Evolutionary conservation across 352 stramenopile species (phyloP).

Genomic region (Thraustochytrium striatum): DNA sequence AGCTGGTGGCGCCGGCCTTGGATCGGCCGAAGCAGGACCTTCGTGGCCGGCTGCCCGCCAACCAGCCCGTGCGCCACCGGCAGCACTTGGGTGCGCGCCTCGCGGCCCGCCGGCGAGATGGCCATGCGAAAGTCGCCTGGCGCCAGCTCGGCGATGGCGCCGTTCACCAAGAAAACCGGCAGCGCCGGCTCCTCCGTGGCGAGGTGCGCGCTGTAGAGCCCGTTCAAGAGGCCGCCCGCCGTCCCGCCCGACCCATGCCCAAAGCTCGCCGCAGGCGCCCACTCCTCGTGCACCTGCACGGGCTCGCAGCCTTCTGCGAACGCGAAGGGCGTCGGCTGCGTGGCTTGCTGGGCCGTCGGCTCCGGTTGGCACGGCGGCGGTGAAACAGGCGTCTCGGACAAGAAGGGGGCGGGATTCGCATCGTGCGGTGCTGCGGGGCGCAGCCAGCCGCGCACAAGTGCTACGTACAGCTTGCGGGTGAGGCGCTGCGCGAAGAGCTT

Average conservation of each 20-base stretch:
- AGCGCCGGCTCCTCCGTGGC: background rate
- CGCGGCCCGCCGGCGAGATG: constrained; percentile 34
- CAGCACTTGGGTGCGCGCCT: constrained; percentile 14
- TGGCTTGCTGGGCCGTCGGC: background rate
- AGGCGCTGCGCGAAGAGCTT: constrained; percentile 70
- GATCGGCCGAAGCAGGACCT: constrained; percentile 70
- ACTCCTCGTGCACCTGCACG: background rate
- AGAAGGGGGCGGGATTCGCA: background rate
- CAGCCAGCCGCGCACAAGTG: constrained; percentile 68
- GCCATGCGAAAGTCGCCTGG: constrained; percentile 41
- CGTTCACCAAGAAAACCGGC: constrained; percentile 15
- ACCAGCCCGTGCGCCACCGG: constrained; percentile 57
- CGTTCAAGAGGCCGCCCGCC: background rate
- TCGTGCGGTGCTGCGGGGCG: constrained; percentile 57
- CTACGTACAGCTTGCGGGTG: constrained; percentile 76
- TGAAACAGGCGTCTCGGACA: background rate
- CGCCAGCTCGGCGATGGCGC: constrained; percentile 12
- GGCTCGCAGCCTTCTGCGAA: background rate
- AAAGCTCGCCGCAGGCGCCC: background rate
- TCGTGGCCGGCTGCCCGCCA: constrained; percentile 66
- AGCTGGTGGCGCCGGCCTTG: constrained; percentile 75
- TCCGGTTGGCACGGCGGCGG: background rate
- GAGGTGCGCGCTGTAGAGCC: background rate
- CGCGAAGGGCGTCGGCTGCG: background rate
- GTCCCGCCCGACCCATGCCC: background rate